Conservation (phyloP, 306 rosid species). For the Prunus fruticosa region DNA sequence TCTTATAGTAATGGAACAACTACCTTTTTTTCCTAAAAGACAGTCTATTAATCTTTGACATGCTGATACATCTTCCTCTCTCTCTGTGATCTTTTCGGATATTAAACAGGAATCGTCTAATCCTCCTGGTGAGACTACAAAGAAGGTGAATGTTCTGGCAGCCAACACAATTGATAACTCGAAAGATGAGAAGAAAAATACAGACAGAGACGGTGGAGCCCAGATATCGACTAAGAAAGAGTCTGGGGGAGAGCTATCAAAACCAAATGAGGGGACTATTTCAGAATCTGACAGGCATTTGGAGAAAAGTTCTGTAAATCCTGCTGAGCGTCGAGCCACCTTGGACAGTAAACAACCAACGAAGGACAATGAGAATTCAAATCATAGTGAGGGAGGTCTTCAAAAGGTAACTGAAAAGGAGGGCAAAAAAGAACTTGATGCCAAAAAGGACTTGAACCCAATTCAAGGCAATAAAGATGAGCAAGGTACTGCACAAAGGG, state of each 20-base stretch:
- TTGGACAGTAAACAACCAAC: constrained; percentile 4
- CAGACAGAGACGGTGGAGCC: constrained; percentile 18
- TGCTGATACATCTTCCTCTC: neutral
- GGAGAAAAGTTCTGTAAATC: constrained; percentile 11
- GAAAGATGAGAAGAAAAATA: constrained; percentile 29
- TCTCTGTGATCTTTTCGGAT: neutral
- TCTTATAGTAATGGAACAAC: neutral
- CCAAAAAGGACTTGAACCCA: constrained; percentile 3
- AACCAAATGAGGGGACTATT: constrained; percentile 14
- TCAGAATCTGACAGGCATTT: neutral
- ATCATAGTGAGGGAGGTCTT: constrained; percentile 12
- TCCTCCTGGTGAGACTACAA: constrained; percentile 20
- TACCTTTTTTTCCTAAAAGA: neutral
- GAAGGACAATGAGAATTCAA: constrained; percentile 4
- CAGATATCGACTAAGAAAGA: constrained; percentile 17
- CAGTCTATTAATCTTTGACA: neutral
- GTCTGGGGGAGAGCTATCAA: neutral
- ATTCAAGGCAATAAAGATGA: constrained; percentile 14
- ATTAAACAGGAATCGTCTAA: constrained; percentile 33
- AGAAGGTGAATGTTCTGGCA: constrained; percentile 15
- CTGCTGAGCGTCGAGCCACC: neutral
- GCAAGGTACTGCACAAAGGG: constrained; percentile 4
- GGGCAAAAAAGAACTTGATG: neutral
- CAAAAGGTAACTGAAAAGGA: constrained; percentile 14
- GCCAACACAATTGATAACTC: constrained; percentile 5